These are phyloP conservation scores for Anethum foeniculum DNA, from an alignment of 140 eudicot genomes.

Conservation along the genomic window DNA sequence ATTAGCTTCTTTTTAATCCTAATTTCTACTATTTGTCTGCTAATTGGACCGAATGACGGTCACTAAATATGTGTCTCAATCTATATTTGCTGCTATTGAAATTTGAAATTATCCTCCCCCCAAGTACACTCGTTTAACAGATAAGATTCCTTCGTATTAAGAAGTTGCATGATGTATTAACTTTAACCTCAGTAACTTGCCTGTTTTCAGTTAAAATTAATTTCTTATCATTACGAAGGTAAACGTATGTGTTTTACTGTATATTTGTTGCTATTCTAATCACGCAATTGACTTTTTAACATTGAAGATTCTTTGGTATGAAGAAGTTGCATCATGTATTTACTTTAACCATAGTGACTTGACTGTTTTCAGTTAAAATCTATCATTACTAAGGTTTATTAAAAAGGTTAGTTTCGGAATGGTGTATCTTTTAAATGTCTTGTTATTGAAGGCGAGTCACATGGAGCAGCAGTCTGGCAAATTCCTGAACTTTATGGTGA, in stretches of 20 bases:
- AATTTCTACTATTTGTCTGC: too few relatives aligned
- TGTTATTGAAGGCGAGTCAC: conserved; percentile 64
- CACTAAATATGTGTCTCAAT: too few relatives aligned
- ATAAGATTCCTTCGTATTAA: too few relatives aligned
- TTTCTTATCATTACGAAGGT: background rate
- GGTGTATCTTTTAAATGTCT: conserved; percentile 1
- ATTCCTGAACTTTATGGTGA: conserved; percentile 96
- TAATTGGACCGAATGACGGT: too few relatives aligned
- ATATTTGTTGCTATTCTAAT: too few relatives aligned
- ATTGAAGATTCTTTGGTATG: too few relatives aligned
- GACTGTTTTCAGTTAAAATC: background rate
- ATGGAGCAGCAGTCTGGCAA: conserved; percentile 95
- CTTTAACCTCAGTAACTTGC: background rate
- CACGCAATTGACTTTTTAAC: too few relatives aligned
- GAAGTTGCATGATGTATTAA: too few relatives aligned
- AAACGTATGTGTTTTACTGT: too few relatives aligned
- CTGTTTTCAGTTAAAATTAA: background rate
- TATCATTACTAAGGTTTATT: background rate
- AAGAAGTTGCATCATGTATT: background rate
- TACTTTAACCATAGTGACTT: background rate
- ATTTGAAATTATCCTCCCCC: too few relatives aligned
- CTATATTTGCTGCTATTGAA: too few relatives aligned
- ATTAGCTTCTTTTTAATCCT: background rate
- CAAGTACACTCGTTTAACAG: too few relatives aligned
- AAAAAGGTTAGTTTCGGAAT: background rate